phyloP scores from a whole-genome alignment of 139 green algal genomes.

The Chlamydomonas schloesseri region DNA sequence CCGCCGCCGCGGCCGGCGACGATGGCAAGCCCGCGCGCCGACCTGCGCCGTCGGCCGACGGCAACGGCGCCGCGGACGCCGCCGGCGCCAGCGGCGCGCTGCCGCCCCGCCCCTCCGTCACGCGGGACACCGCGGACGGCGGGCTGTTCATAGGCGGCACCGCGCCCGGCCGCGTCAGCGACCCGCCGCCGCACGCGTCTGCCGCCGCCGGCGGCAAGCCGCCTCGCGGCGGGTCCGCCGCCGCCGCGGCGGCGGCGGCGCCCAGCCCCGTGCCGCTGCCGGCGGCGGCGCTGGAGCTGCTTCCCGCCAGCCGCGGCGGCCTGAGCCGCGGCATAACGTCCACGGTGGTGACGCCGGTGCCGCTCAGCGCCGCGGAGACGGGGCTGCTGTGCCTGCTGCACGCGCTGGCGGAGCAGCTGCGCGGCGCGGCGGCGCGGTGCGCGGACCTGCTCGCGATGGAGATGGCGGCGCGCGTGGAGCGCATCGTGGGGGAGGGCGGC shows the following conservation, averaged over 20 bases:
- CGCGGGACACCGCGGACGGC: not conserved
- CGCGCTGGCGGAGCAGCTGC: not conserved
- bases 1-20: not conserved
- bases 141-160: not conserved
- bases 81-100: too few relatives aligned
- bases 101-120: not conserved
- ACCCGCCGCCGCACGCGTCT: too few relatives aligned
- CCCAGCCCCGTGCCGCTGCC: not conserved
- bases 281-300: not conserved
- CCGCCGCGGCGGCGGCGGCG: not conserved
- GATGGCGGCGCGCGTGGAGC: not conserved
- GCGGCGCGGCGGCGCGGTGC: not conserved
- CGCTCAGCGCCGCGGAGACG: not conserved
- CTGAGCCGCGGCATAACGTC: not conserved
- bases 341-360: not conserved
- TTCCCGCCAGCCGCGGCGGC: not conserved
- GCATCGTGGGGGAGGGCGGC: not conserved
- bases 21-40: not conserved
- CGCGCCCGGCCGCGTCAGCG: not conserved
- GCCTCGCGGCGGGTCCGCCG: too few relatives aligned
- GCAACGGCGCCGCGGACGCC: too few relatives aligned
- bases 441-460: conserved; percentile 6
- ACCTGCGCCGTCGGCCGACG: not conserved
- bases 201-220: not conserved
- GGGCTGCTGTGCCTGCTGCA: not conserved